Evolutionary conservation across 768 basidiomycete species (phyloP).

Genomic region (Mycena floridula): DNA sequence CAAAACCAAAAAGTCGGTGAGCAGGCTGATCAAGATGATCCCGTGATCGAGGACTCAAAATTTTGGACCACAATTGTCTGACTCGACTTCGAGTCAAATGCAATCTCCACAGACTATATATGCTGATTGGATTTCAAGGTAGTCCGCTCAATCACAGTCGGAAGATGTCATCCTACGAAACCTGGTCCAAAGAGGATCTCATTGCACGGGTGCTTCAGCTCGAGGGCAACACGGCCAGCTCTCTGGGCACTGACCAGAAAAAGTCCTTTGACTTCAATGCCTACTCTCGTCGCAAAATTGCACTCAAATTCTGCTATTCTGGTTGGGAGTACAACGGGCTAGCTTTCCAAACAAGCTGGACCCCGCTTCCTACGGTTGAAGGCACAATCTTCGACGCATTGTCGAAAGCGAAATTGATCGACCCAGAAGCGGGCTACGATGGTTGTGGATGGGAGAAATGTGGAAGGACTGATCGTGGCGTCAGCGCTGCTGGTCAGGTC

Average conservation of each 20-base stretch:
- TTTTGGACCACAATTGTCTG: too few relatives aligned
- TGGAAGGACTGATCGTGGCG: slow-evolving; percentile 92
- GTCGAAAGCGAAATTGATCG: slow-evolving; percentile 70
- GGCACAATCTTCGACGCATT: slow-evolving; percentile 78
- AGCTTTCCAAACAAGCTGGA: slow-evolving; percentile 67
- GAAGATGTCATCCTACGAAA: slow-evolving; percentile 31
- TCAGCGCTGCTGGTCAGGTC: slow-evolving; percentile 92
- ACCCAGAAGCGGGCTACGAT: slow-evolving; percentile 65
- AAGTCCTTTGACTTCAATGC: slow-evolving; percentile 57
- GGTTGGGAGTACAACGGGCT: slow-evolving; percentile 92
- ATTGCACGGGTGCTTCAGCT: slow-evolving; percentile 57
- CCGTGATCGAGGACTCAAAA: too few relatives aligned
- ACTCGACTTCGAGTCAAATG: neutral
- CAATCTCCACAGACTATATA: neutral
- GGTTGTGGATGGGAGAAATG: slow-evolving; percentile 90
- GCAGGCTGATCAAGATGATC: too few relatives aligned
- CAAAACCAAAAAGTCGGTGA: too few relatives aligned
- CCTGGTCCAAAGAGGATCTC: slow-evolving; percentile 64
- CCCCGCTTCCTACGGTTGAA: slow-evolving; percentile 87
- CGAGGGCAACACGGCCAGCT: slow-evolving; percentile 26
- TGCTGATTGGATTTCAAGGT: neutral
- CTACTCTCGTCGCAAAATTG: slow-evolving; percentile 82
- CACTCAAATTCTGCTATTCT: slow-evolving; percentile 87
- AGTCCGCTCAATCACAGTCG: neutral
- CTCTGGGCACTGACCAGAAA: slow-evolving; percentile 18